Evolutionary conservation across 768 basidiomycete genomes (phyloP).

Genomic region (Mycena polygramma): DNA sequence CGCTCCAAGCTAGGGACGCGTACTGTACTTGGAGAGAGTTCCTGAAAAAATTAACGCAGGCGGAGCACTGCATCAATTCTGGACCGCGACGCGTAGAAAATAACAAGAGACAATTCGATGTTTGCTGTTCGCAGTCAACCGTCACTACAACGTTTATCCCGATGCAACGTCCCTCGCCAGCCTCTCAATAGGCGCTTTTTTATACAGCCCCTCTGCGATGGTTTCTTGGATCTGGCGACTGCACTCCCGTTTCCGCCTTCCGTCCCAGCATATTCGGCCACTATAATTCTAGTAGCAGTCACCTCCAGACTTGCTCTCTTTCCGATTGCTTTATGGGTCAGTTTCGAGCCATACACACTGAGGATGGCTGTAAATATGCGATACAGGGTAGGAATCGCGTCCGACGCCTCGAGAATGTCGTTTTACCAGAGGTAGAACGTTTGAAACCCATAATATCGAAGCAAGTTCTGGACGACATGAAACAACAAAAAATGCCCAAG

Average conservation of each 20-base stretch:
- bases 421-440: conserved; percentile 67
- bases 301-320: conserved; percentile 71
- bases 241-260: conserved; percentile 80
- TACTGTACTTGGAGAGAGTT: too few species aligned
- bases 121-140: conserved; percentile 29
- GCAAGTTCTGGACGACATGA: conserved; percentile 66
- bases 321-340: conserved; percentile 84
- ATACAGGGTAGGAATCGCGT: conserved; percentile 71
- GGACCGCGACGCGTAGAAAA: not conserved
- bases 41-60: too few species aligned
- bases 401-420: conserved; percentile 70
- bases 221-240: conserved; percentile 81
- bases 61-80: not conserved
- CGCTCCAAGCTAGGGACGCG: not conserved
- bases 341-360: conserved; percentile 37
- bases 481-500: conserved; percentile 64
- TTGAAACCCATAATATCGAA: conserved; percentile 59
- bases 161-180: conserved; percentile 15
- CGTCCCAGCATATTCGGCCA: conserved; percentile 78
- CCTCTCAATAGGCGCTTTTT: conserved; percentile 41
- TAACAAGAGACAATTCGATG: conserved; percentile 22
- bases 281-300: conserved; percentile 79
- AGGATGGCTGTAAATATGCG: conserved; percentile 15
- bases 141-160: conserved; percentile 30
- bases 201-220: conserved; percentile 65